Evolutionary conservation across 352 stramenopile genomes (phyloP), one percentile per base, ranked within the genome.

Genomic region (Globisporangium canariense): DNA sequence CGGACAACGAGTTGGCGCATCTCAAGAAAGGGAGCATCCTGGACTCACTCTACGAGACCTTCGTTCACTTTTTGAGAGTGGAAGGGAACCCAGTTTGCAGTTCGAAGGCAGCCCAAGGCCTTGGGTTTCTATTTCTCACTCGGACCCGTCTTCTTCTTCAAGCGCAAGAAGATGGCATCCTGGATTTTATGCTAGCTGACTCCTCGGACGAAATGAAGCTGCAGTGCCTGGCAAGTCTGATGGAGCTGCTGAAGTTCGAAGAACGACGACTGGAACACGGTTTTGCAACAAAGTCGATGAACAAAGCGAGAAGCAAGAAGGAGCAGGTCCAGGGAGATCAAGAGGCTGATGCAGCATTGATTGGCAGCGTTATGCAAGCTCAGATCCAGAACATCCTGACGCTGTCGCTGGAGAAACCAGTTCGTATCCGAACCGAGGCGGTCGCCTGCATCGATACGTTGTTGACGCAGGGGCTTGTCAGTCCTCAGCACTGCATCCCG

Each of bases 281-380:
- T 3, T 25, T 70, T 4, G 71, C 76, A 0, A 65, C 70, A 38
- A 71, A 72, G 34, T 78, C 68, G 36, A 79, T 79, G 65, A 70
- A 78, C 52, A 67, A 65, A n/a, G 74, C 76, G 54, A 91, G 83
- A 57, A 88, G 72, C 40, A 93, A 89, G 59, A 75, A 86, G 43
- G 68, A 88, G 8, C 84, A 94, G 68, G 80, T 96, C 25, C 80
- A 89, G 68, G 86, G 88, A n/a, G 88, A 96, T 47, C 88, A 94
- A 66, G 85, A 94, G 76, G 84, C 81, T 14, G 86, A 94, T 36
- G 84, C 84, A 20, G 88, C 84, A 7, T 74, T 94, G n/a, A 94
- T 96, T 46, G 88, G 86, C 32, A 86, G 86, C 34, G 78, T 96
- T 13, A 94, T 94, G 85, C 86, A 94, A 66, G 86, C 76, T n/a